Percentiles rank a stretch among this genome's conserved stretches.
Evolutionary conservation across 106 monocot species (phyloP).

Genomic region (Alisma plantagoaquatica): DNA sequence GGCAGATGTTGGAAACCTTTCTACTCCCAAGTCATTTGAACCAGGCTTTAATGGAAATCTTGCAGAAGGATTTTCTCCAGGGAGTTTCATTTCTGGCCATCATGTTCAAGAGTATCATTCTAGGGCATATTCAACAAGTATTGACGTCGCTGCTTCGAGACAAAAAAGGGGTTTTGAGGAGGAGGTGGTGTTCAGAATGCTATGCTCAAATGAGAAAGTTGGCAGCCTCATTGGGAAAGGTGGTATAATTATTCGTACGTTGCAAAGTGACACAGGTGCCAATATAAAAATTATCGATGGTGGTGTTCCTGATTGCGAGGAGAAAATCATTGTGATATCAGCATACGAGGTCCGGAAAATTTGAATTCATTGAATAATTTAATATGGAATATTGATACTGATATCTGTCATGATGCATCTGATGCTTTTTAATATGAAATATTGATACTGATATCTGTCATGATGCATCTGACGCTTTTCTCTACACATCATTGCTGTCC

Average conservation of each 20-base stretch:
- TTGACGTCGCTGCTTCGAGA: too few relatives aligned
- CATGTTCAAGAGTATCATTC: constrained; percentile 37
- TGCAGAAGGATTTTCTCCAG: constrained; percentile 33
- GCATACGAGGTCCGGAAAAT: constrained; percentile 70
- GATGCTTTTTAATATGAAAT: too few relatives aligned
- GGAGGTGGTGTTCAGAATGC: constrained; percentile 61
- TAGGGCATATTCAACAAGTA: too few relatives aligned
- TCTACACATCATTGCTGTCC: too few relatives aligned
- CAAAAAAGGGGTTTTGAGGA: constrained; percentile 38
- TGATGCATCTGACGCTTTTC: too few relatives aligned
- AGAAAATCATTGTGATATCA: constrained; percentile 63
- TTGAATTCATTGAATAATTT: too few relatives aligned
- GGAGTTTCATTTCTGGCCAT: constrained; percentile 22
- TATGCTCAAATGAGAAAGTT: constrained; percentile 64
- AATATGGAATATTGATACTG: too few relatives aligned
- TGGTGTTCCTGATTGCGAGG: constrained; percentile 62
- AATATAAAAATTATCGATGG: constrained; percentile 45
- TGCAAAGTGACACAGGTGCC: constrained; percentile 81
- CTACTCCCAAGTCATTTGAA: constrained; percentile 23
- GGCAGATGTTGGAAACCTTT: constrained; percentile 27
- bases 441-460: too few relatives aligned
- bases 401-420: too few relatives aligned
- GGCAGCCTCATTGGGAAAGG: constrained; percentile 70
- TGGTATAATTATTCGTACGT: constrained; percentile 35
- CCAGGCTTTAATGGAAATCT: constrained; percentile 19